Evolutionary conservation across 2,329 filamentous ascomycete species (phyloP), one percentile per base, ranked within the genome.

Genomic region (Aspergillus sp.): DNA sequence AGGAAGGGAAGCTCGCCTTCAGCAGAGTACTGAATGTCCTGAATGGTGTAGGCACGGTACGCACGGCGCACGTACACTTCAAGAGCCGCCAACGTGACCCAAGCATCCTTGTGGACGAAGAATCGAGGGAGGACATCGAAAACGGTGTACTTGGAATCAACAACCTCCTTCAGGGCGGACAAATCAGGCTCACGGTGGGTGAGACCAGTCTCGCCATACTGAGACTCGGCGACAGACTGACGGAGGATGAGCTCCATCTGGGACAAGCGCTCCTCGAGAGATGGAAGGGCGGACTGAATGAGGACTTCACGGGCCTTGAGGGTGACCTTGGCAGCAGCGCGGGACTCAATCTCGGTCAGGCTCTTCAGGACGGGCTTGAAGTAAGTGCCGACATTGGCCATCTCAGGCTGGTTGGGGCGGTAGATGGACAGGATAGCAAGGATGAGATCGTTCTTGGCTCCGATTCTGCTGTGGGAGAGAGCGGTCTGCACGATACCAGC

Each of bases 161-260:
- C 92, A 34, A 99, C 93, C 79, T 99, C 95, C 84, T 97, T 97
- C 81, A 99, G 90, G 66, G 96, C 84, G 23, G 96, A 91, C 57
- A 96, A 82, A 79, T 90, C 92, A 52, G 95, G 95, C 79, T 97
- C 91, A 68, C 95, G 87, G 81, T 99, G 95, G 66, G 97, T 94
- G 91, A 92, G 97, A 55, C 94, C 93, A 63, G 92, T 93, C 84
- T 99, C 95, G 62, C 95, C 95, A 73, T 99, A 99, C 69, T 91
- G 89, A n/a, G 93, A 97, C 78, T 99, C 93, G 7, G 97, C 88
- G 23, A 99, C 95, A 0, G 95, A 94, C 28, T 94, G 97, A 62
- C 93, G 91, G 59, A 99, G 85, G 67, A 99, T 99, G 79, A 98
- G 94, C 83, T 98, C 95, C 94, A 99, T 97, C 82, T 99, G 95